Evolutionary conservation across 139 green algal species (phyloP), one percentile per base, ranked within the genome.

Genomic region (Eudorina sp.): DNA sequence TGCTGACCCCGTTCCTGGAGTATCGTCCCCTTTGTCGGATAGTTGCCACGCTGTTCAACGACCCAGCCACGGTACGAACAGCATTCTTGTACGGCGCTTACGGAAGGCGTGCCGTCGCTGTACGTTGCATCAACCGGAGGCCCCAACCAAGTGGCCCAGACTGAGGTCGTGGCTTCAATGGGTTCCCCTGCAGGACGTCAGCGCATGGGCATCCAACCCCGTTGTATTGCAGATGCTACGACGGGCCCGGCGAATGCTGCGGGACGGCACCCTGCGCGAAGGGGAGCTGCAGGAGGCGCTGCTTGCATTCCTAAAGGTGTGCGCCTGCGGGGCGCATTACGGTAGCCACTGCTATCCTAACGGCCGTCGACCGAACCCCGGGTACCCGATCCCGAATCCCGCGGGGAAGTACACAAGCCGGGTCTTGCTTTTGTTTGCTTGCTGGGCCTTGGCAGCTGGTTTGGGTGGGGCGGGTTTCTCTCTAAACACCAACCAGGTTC

Each of bases 241-340:
- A 21, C 31, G 51, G 4, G 83, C 83, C 9, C 36, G 36, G 25
- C 83, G 48, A 4, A 9, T 81, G 83, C 69, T 88, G 66, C 48
- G n/a, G 29, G 21, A 53, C 1, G 83, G 83, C 25, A 38, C 48
- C 16, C 1, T 82, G 23, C 31, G 3, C 6, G 83, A 88, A 36
- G 6, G 19, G 83, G 34, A 88, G 83, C 66, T 88, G 25, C 68
- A 82, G 66, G 36, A 41, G 68, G 11, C 36, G 27, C 48, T 88
- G 48, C 48, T 81, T 19, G 23, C 46, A 18, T 72, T 45, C 51
- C 25, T 88, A 48, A 88, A 88, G 83, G 83, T 81, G 60, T n/a
- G n/a, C n/a, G n/a, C n/a, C n/a, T n/a, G n/a, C n/a, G n/a, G n/a
- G n/a, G n/a, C n/a, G n/a, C n/a, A n/a, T n/a, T n/a, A n/a, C n/a